These are phyloP conservation scores for Thelephora terrestris DNA, from an alignment of 1,284 basidiomycete genomes.

Conservation along the genomic window DNA sequence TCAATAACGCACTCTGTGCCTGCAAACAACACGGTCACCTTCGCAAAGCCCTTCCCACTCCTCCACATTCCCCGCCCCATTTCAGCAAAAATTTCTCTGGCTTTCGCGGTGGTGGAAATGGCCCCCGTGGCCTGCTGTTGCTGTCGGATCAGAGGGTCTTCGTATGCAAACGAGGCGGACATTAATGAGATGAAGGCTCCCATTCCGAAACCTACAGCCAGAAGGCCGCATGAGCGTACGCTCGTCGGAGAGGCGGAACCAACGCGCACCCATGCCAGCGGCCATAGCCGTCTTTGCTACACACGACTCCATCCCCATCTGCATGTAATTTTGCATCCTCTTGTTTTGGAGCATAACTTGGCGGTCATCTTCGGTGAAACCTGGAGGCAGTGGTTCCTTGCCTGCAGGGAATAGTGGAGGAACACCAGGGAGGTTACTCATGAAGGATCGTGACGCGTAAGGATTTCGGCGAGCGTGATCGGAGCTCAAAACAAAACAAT, in stretches of 20 bases:
- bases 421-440: conserved; percentile 23
- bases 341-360: conserved; percentile 55
- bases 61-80: conserved; percentile 92
- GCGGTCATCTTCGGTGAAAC: conserved; percentile 74
- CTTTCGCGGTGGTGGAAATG: conserved; percentile 59
- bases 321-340: conserved; percentile 67
- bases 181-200: conserved; percentile 96
- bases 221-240: not conserved
- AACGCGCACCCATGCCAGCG: conserved; percentile 58
- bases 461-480: not conserved
- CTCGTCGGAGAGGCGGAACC: conserved; percentile 20
- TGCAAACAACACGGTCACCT: conserved; percentile 89
- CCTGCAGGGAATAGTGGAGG: conserved; percentile 47
- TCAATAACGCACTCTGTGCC: conserved; percentile 96
- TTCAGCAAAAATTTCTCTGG: conserved; percentile 83
- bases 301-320: conserved; percentile 75
- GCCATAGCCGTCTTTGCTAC: conserved; percentile 72
- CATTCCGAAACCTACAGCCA: conserved; percentile 67
- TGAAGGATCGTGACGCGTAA: conserved; percentile 6
- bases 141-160: conserved; percentile 80
- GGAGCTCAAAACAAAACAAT: too few relatives aligned
- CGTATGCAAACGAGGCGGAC: conserved; percentile 91
- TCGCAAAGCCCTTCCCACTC: conserved; percentile 88
- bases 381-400: conserved; percentile 74
- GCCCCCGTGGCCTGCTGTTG: conserved; percentile 41